phyloP scores from a whole-genome alignment of 2,329 filamentous ascomycete species.

The Shiraia sp. region DNA sequence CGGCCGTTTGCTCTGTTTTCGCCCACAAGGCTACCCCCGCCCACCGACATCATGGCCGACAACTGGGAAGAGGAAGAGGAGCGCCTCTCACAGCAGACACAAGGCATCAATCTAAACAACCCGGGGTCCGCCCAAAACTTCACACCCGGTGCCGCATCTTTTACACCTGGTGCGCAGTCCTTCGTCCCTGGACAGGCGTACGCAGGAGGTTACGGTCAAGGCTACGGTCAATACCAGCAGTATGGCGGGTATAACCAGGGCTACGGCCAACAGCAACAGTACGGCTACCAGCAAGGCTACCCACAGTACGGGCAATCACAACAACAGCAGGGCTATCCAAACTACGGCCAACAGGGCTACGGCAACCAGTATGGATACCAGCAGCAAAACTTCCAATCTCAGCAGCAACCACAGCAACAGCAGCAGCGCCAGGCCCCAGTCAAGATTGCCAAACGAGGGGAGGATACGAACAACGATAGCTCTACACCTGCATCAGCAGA shows the following conservation, averaged over 20 bases:
- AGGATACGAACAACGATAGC: conserved; percentile 45
- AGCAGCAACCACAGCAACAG: conserved; percentile 47
- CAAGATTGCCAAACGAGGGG: conserved; percentile 66
- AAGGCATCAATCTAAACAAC: conserved; percentile 40
- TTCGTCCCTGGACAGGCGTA: conserved; percentile 76
- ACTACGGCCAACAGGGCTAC: conserved; percentile 18
- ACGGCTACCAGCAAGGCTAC: conserved; percentile 15
- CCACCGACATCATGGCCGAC: conserved; percentile 69
- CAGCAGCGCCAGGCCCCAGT: conserved; percentile 56
- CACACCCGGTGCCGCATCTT: conserved; percentile 68
- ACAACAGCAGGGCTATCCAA: conserved; percentile 24
- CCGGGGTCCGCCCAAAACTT: conserved; percentile 50
- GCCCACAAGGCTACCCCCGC: conserved; percentile 8
- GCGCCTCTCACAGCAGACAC: conserved; percentile 70
- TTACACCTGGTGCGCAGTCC: conserved; percentile 70
- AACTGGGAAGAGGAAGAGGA: conserved; percentile 94
- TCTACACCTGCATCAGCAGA: conserved; percentile 50
- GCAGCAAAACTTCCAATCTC: conserved; percentile 45
- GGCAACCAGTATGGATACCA: conserved; percentile 50
- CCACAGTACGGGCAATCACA: conserved; percentile 6
- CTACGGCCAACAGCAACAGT: conserved; percentile 25
- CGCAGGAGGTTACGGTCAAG: conserved; percentile 46
- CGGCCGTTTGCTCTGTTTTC: conserved; percentile 4
- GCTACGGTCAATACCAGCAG: conserved; percentile 40
- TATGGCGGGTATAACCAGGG: conserved; percentile 40